Evolutionary conservation across 1,284 basidiomycete species (phyloP).

Genomic region (Ceratobasidium sp.): DNA sequence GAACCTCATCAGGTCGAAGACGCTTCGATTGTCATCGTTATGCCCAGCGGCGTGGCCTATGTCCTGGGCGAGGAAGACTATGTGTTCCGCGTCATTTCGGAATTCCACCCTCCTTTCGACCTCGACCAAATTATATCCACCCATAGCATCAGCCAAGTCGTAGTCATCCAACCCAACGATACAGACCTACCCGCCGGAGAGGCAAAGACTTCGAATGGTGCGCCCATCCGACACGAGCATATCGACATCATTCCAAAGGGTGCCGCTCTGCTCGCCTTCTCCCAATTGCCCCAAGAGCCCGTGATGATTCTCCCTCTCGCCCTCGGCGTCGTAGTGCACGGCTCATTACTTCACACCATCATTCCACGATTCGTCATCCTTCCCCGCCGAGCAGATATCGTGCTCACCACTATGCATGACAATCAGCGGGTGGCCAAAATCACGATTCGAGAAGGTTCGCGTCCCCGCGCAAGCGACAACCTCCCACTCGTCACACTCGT

Average conservation of each 20-base stretch:
- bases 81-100: neutral
- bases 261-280: constrained; percentile 8
- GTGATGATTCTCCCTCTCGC: constrained; percentile 12
- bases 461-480: constrained; percentile 11
- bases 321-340: constrained; percentile 7
- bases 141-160: neutral
- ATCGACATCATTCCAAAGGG: neutral
- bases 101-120: neutral
- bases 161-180: neutral
- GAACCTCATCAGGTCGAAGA: constrained; percentile 3
- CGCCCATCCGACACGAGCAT: neutral
- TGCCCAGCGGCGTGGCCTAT: constrained; percentile 15
- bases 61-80: constrained; percentile 17
- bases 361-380: neutral
- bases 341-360: neutral
- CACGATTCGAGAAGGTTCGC: constrained; percentile 25
- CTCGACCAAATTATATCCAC: neutral
- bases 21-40: neutral
- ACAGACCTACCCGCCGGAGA: neutral
- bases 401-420: constrained; percentile 21
- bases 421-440: constrained; percentile 7
- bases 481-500: constrained; percentile 7
- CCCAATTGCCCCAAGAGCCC: neutral
- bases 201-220: neutral
- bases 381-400: neutral